Evolutionary conservation across 768 basidiomycete species (phyloP).

Genomic region (Phylloporus sp.): DNA sequence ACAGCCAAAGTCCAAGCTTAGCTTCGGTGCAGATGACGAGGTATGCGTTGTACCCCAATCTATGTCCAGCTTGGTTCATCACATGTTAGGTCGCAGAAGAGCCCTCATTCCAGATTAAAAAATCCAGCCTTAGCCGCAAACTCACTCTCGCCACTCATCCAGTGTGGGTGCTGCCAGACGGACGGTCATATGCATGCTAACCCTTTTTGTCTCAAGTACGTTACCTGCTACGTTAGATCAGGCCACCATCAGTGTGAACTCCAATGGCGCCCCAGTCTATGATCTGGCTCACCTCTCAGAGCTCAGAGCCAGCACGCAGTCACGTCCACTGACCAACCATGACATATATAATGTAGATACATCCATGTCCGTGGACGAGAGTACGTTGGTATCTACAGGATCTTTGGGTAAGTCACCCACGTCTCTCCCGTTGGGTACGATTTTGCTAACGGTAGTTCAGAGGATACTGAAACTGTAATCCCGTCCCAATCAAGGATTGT

Average conservation of each 20-base stretch:
- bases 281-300: conserved; percentile 70
- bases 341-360: conserved; percentile 48
- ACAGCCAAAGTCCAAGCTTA: conserved; percentile 64
- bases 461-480: conserved; percentile 45
- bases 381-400: conserved; percentile 31
- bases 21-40: conserved; percentile 73
- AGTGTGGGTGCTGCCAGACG: conserved; percentile 34
- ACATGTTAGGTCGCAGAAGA: conserved; percentile 48
- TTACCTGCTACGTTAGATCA: conserved; percentile 51
- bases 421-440: neutral
- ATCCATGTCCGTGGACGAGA: conserved; percentile 41
- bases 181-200: conserved; percentile 3
- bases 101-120: conserved; percentile 76
- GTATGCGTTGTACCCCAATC: conserved; percentile 34
- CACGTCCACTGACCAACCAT: conserved; percentile 42
- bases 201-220: conserved; percentile 24
- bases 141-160: conserved; percentile 54
- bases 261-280: conserved; percentile 59
- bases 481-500: conserved; percentile 69
- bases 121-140: conserved; percentile 71
- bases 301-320: conserved; percentile 73
- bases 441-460: conserved; percentile 19
- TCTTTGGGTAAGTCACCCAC: conserved; percentile 27
- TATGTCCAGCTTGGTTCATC: conserved; percentile 26
- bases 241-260: conserved; percentile 43